Evolutionary conservation across 148 eudicot genomes (phyloP), one percentile per base, ranked within the genome.

Genomic region (Silene conica): DNA sequence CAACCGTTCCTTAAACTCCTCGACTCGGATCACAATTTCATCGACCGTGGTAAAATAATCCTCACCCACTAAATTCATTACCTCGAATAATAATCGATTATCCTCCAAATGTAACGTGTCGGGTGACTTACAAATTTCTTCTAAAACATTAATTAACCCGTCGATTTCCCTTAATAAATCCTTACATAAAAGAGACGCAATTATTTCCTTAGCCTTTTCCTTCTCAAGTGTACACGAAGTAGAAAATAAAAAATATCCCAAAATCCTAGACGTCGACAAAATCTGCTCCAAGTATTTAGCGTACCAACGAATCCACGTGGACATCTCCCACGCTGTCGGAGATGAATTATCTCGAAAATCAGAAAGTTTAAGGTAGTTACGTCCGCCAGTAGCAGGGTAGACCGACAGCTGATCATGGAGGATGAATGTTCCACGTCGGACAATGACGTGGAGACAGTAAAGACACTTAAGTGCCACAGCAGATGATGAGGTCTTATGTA

Each of bases 341-440:
- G 89, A 79, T 18, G 93, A 82, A 70, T 69, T 63, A 78, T 92
- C 96, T 3, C 88, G 92, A 69, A 89, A 89, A 25, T 73, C 82
- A 69, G 97, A 86, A 67, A 92, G 91, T 19, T 92, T 92, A 61
- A 89, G 89, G 85, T 90, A 80, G 77, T 89, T 90, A 31, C 77
- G 84, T 11, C 96, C 91, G 57, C 88, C 89, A 64, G 87, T 45
- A n/a, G 86, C 50, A 7, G 90, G 91, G 73, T 84, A 87, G 11
- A 92, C 28, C 0, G 96, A 90, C 74, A 92, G 85, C 80, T 92
- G 98, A 60, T 90, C 96, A 48, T 89, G 96, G 63, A 92, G 86
- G 38, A 92, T 92, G 80, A 92, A 92, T 64, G 90, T 87, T 28
- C 98, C 98, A 16, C 83, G 85, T 43, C 81, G 83, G 81, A 92